Percentiles rank a stretch among this genome's conserved stretches.
phyloP scores from a whole-genome alignment of 163 green algal genomes.

The Prototheca cutis region DNA sequence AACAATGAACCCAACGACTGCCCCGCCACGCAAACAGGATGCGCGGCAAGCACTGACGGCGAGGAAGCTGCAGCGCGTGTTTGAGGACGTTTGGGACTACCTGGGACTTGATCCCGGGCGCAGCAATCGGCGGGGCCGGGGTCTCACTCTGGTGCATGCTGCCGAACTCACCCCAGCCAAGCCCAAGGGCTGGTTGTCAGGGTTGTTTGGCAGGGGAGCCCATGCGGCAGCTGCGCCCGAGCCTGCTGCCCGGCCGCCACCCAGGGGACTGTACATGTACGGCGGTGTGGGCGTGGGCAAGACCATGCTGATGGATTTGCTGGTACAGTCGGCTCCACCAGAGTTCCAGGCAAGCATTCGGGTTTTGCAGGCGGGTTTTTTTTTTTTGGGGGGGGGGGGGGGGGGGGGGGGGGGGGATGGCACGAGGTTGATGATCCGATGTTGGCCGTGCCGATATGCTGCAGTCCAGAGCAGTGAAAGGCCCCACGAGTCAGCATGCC shows the following conservation, averaged over 20 bases:
- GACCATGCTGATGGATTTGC: slow-evolving; percentile 74
- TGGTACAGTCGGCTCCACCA: slow-evolving; percentile 43
- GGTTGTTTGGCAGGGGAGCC: slow-evolving; percentile 12
- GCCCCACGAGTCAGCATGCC: neutral
- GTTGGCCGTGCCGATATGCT: too few relatives aligned
- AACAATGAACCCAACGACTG: neutral
- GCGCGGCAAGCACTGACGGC: slow-evolving; percentile 52
- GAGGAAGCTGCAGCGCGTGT: slow-evolving; percentile 44
- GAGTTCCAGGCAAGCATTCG: slow-evolving; percentile 48
- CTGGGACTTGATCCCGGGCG: slow-evolving; percentile 3
- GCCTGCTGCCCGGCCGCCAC: slow-evolving; percentile 49
- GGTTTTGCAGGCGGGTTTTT: neutral
- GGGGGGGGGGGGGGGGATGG: neutral
- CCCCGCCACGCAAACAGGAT: slow-evolving; percentile 26
- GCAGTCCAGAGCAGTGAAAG: too few relatives aligned
- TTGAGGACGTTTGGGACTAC: slow-evolving; percentile 27
- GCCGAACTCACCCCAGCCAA: neutral
- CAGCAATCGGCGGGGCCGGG: slow-evolving; percentile 16
- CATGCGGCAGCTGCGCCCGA: neutral
- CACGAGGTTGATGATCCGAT: too few relatives aligned
- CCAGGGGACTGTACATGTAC: slow-evolving; percentile 81
- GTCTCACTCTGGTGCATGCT: slow-evolving; percentile 56
- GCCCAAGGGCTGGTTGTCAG: slow-evolving; percentile 15
- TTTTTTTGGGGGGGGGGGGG: too few relatives aligned
- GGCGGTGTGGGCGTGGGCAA: slow-evolving; percentile 68